Evolutionary conservation across 2,329 filamentous ascomycete genomes (phyloP), one percentile per base, ranked within the genome.

Genomic region (Septoria petroselini): DNA sequence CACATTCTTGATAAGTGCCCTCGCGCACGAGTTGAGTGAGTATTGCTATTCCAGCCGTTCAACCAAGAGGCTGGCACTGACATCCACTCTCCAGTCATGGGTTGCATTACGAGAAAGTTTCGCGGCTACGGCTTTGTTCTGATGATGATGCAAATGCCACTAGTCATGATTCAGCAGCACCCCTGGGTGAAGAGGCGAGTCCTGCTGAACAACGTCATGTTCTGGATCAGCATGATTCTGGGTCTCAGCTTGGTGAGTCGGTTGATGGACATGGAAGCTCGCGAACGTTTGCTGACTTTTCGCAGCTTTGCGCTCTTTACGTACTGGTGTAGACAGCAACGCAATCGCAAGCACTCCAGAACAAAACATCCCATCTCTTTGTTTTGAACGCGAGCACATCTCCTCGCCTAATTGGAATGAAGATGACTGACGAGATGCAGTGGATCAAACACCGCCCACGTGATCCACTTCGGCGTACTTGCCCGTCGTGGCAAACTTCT

Each of bases 61-160:
- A 6, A 12, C 30, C 4, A 4, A 12, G 11, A 11, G 4, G 17
- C 17, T 19, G 17, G 2, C 11, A 4, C 9, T 15, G 14, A 8
- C 14, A 8, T 5, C 17, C 12, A 15, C 12, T 18, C 12, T 38
- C 15, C 21, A 46, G 33, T 98, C 63, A 95, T 98, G 87, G 90
- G 87, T 6, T 97, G 91, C 69, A 97, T 98, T 67, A 96, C 91
- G 19, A 91, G 96, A 76, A 97, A 98, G 74, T 76, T 97, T 38
- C 77, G 93, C 30, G 93, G 93, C 9, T 98, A 97, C 65, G 93
- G 91, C 7, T 95, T 96, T 66, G 65, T 94, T 15, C 86, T 88
- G 55, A 93, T 96, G 83, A 97, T 98, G 93, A 73, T 94, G 55
- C 93, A 98, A 75, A 79, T 97, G 60, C 93, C 93, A 0, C 93